Base-by-base conservation (phyloP, 345 rosid species). In the Pugionium dolabratum region DNA sequence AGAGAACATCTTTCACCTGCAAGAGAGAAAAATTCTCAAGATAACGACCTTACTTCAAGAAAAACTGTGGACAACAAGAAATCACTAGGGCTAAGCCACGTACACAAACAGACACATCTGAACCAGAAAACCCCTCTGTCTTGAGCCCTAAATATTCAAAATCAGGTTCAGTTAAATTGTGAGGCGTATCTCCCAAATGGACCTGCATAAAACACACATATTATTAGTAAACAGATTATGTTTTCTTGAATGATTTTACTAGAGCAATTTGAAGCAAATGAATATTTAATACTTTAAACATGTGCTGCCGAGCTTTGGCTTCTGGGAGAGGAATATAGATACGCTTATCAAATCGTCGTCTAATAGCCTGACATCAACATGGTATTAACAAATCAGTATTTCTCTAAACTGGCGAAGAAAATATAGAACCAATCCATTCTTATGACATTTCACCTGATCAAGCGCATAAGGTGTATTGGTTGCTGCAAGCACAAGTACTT, bases 291-390 rank as follows among this genome's bases (percentile, higher is more conserved):
- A 91, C 98, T 77, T 91, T 91, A 82, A 91, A 91, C 83, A 91
- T 91, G 70, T 91, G 95, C 49, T 85, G 92, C 34, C 98, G 79
- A 73, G 98, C 98, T 82, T 91, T 91, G 74, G 61, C 40, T 60
- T 91, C 98, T 40, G 98, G 98, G 25, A 91, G 96, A 10, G 98
- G 98, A 76, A 91, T 91, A 67, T 91, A 91, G 49, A 91, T 91
- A 42, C 98, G 90, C 85, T 91, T 91, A 79, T 91, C 98, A 79
- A 91, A 91, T 71, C 98, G 98, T 46, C 98, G 71, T 46, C 98
- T 65, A 61, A 91, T 86, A 47, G 98, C 98, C 98, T 91, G 85
- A 51, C 74, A 55, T 69, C 57, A 79, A 39, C 54, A 77, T 33
- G 76, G 81, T 45, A 57, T 66, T 32, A 53, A 34, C 45, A 42